Evolutionary conservation across 345 rosid genomes (phyloP), one percentile per base, ranked within the genome.

Genomic region (Citrus hindsii): DNA sequence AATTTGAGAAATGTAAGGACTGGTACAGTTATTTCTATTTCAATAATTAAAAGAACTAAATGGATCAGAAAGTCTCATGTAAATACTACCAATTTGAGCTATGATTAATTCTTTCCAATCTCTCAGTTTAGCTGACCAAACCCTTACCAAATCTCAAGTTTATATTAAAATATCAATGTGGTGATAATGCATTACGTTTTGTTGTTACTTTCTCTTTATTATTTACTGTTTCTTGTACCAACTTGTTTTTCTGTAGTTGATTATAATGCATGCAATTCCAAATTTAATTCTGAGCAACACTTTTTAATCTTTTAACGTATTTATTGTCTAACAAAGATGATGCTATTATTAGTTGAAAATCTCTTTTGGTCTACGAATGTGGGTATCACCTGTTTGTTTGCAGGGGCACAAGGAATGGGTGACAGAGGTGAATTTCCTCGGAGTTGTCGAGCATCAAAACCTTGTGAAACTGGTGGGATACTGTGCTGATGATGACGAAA

Each of bases 321-420:
- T 46, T 46, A 4, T 46, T 66, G 55, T 25, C 13, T 63, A 10
- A 59, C 42, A 59, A 67, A 73, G 30, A 63, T 51, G 67, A 18
- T 80, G 71, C 25, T 70, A 16, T 67, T 70, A n/a, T 56, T 32
- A 33, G 28, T 25, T 70, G 22, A 63, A 37, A n/a, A 33, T 53
- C 67, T 42, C 60, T 18, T 56, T 68, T 32, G 40, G 8, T 35
- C 40, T 58, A 25, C 53, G 13, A 48, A 59, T 56, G 69, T 53
- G 35, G 62, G 61, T 74, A 24, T 76, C 51, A 46, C 71, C 38
- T 28, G 71, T 75, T 80, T 76, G 75, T 55, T 83, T 79, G 61
- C 90, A 95, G 97, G 99, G 99, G 38, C 96, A 95, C 77, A 95
- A 87, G 71, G 93, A 93, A 79, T 95, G 98, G 97, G 90, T 92